These are phyloP conservation scores for Irpex sp. DNA, from an alignment of 1,284 basidiomycete species.

Conservation along the genomic window DNA sequence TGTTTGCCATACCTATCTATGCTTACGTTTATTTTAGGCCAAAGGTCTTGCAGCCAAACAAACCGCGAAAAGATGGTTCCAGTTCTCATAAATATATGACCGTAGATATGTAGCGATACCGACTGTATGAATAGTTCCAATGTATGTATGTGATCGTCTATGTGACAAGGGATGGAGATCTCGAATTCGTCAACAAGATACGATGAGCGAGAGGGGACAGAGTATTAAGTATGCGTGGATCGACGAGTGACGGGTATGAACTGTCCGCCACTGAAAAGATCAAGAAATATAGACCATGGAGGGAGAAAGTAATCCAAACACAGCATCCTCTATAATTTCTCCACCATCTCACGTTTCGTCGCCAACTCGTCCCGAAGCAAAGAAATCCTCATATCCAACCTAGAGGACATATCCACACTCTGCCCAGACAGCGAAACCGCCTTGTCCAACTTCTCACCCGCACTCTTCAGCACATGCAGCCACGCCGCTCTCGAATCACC, in stretches of 20 bases:
- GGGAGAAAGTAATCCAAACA: too few relatives aligned
- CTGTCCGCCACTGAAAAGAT: not conserved
- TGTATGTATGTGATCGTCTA: too few relatives aligned
- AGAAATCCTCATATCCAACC: conserved; percentile 64
- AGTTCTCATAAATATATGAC: conserved; percentile 30
- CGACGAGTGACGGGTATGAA: not conserved
- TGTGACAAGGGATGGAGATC: too few relatives aligned
- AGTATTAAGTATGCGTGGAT: not conserved
- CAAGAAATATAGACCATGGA: too few relatives aligned
- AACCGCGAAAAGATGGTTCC: conserved; percentile 61
- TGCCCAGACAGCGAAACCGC: conserved; percentile 48
- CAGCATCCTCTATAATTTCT: not conserved
- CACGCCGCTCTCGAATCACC: conserved; percentile 37
- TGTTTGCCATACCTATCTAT: not conserved
- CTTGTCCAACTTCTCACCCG: conserved; percentile 47
- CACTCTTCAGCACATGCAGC: conserved; percentile 43
- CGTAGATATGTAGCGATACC: too few relatives aligned
- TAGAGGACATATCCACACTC: conserved; percentile 58
- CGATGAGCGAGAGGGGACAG: not conserved
- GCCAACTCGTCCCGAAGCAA: conserved; percentile 71
- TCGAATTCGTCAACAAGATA: not conserved
- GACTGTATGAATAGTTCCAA: too few relatives aligned
- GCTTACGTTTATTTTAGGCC: conserved; percentile 36
- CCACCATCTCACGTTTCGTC: conserved; percentile 48
- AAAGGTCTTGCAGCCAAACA: conserved; percentile 60